Evolutionary conservation across 2,329 filamentous ascomycete species (phyloP).

Genomic region (Aspergillus fructus): DNA sequence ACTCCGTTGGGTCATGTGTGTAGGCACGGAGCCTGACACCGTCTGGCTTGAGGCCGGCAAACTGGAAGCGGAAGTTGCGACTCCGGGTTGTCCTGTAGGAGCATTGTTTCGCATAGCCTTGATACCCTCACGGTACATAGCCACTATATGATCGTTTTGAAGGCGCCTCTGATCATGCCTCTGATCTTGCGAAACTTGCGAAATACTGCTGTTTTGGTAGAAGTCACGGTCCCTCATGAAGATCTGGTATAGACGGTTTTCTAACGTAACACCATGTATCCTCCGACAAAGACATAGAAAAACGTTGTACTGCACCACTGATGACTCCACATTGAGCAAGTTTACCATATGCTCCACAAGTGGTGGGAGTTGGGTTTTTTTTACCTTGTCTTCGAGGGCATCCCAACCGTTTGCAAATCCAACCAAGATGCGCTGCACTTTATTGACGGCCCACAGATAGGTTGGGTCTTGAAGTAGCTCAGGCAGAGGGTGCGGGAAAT

Average conservation of each 20-base stretch:
- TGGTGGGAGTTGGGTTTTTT: slow-evolving; percentile 50
- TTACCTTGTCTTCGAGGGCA: slow-evolving; percentile 33
- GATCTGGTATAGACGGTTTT: slow-evolving; percentile 18
- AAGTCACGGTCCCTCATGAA: slow-evolving; percentile 21
- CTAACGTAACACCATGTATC: slow-evolving; percentile 17
- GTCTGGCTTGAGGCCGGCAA: not conserved
- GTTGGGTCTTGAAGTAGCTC: slow-evolving; percentile 28
- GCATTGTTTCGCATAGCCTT: not conserved
- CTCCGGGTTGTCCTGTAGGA: not conserved
- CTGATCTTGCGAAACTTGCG: too few species aligned
- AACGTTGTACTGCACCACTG: slow-evolving; percentile 53
- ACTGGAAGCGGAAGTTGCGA: not conserved
- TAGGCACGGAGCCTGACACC: not conserved
- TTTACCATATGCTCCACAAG: slow-evolving; percentile 56
- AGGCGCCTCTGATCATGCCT: slow-evolving; percentile 1
- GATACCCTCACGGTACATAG: slow-evolving; percentile 16
- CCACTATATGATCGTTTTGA: slow-evolving; percentile 18
- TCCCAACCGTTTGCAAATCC: slow-evolving; percentile 46
- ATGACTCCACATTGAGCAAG: slow-evolving; percentile 51
- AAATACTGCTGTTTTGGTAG: slow-evolving; percentile 16
- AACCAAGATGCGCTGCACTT: slow-evolving; percentile 48
- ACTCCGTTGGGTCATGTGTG: not conserved
- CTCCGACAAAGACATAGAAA: slow-evolving; percentile 44
- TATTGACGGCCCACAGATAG: slow-evolving; percentile 31
- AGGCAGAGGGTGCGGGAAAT: slow-evolving; percentile 46